A percentile compares a stretch with the other conserved stretches of the same genome.
phyloP scores from a whole-genome alignment of 106 monocot species.

The Alisma plantagoaquatica region DNA sequence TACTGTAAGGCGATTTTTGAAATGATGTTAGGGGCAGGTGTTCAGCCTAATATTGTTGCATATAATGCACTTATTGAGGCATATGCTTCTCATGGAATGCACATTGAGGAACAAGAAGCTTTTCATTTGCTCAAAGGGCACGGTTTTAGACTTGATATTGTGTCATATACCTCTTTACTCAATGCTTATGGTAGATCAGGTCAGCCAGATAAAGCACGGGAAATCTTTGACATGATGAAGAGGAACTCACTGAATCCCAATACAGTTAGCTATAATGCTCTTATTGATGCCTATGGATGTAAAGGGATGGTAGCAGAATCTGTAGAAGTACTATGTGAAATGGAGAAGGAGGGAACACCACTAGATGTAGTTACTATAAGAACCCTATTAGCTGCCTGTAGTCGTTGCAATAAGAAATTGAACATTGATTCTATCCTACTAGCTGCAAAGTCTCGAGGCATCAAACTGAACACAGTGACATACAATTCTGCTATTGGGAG shows the following conservation, averaged over 20 bases:
- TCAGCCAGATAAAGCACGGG: slow-evolving; percentile 58
- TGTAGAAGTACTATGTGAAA: slow-evolving; percentile 49
- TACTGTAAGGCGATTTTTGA: slow-evolving; percentile 90
- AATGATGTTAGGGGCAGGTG: slow-evolving; percentile 83
- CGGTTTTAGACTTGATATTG: slow-evolving; percentile 69
- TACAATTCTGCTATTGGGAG: no score
- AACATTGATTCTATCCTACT: no score
- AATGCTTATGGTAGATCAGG: slow-evolving; percentile 91
- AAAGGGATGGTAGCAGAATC: slow-evolving; percentile 67
- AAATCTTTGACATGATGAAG: slow-evolving; percentile 68
- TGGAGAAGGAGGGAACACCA: no score
- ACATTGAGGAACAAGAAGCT: slow-evolving; percentile 51
- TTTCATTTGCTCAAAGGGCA: slow-evolving; percentile 49
- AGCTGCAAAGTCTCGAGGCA: no score
- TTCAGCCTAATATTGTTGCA: slow-evolving; percentile 77
- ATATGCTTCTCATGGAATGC: slow-evolving; percentile 89
- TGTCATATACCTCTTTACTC: slow-evolving; percentile 87
- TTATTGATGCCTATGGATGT: slow-evolving; percentile 96
- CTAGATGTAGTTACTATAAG: no score
- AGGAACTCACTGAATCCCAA: slow-evolving; percentile 53
- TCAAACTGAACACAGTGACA: no score
- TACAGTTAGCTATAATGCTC: slow-evolving; percentile 78
- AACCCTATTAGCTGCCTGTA: no score
- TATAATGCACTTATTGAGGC: slow-evolving; percentile 89
- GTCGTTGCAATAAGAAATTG: no score